Evolutionary conservation across 129 eudicot genomes (phyloP), one percentile per base, ranked within the genome.

Genomic region (Tagetes erecta): DNA sequence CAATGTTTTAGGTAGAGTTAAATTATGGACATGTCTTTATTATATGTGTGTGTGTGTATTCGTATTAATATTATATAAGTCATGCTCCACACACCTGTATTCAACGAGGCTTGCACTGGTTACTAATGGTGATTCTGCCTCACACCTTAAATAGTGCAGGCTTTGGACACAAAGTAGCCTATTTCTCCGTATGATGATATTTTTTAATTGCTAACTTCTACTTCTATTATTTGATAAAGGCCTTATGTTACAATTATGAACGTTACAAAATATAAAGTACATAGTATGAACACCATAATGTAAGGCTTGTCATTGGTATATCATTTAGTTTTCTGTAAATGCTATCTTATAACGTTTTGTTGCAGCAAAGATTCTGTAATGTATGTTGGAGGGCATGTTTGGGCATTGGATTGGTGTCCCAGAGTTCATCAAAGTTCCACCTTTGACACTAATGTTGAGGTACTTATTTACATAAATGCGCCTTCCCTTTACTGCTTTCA

Each of bases 341-440:
- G 37, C 53, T 51, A 68, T 71, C 84, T 76, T 65, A 77, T 78
- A 72, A 50, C 38, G 75, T 70, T 70, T 71, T 72, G 56, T 80
- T 85, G 81, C 93, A 92, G 96, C 81, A 86, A 88, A 72, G 98
- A 93, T 77, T 86, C 83, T 83, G 84, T 90, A 31, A 79, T 93
- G 86, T 58, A 88, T 52, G 98, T 81, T 75, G 98, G 98, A 50
- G 98, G 98, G 59, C 60, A 76, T 39, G 87, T 90, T 65, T 93
- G 96, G 91, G 95, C 95, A 38, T 51, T 93, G 83, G 98, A 93
- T 79, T 93, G 98, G 98, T 90, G 97, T 77, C 97, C 98, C n/a
- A 82, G 77, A 78, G 76, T 73, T 76, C 80, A 83, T 72, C 63
- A 44, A 46, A 69, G 20, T 46, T 66, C 87, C 9, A 42, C 78